phyloP scores from a whole-genome alignment of 2,329 filamentous ascomycete species.

The Nigrospora oryzae region DNA sequence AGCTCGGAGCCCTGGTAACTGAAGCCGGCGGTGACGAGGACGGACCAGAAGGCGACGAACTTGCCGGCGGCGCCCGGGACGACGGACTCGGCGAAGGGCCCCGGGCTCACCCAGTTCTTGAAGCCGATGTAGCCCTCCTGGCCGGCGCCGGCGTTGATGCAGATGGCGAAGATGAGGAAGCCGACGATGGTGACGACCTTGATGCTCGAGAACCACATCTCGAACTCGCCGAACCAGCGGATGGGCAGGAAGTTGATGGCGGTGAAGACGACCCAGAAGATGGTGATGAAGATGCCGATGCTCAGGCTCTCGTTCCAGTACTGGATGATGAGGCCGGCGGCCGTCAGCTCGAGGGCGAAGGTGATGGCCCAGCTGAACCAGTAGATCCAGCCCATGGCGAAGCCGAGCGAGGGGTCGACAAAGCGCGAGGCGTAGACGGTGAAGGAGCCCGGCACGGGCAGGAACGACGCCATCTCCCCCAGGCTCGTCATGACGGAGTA shows the following conservation, averaged over 20 bases:
- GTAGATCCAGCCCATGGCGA: constrained; percentile 77
- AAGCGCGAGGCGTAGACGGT: constrained; percentile 70
- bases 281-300: constrained; percentile 63
- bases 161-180: constrained; percentile 70
- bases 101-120: constrained; percentile 60
- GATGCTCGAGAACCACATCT: constrained; percentile 71
- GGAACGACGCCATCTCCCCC: constrained; percentile 68
- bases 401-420: constrained; percentile 59
- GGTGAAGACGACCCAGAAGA: constrained; percentile 67
- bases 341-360: constrained; percentile 64
- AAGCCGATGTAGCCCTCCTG: constrained; percentile 67
- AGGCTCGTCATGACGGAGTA: constrained; percentile 66
- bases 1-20: constrained; percentile 67
- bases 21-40: constrained; percentile 61
- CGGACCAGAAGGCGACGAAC: constrained; percentile 63
- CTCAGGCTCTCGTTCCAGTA: constrained; percentile 59
- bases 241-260: constrained; percentile 64
- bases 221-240: constrained; percentile 65
- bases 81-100: constrained; percentile 57
- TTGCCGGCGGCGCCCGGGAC: constrained; percentile 44
- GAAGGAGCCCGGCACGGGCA: constrained; percentile 70
- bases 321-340: constrained; percentile 66
- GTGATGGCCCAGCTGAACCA: constrained; percentile 72
- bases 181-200: constrained; percentile 69
- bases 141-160: constrained; percentile 64